Evolutionary conservation across 2,329 filamentous ascomycete genomes (phyloP), one percentile per base, ranked within the genome.

Genomic region (Cladobotryum protrusum): DNA sequence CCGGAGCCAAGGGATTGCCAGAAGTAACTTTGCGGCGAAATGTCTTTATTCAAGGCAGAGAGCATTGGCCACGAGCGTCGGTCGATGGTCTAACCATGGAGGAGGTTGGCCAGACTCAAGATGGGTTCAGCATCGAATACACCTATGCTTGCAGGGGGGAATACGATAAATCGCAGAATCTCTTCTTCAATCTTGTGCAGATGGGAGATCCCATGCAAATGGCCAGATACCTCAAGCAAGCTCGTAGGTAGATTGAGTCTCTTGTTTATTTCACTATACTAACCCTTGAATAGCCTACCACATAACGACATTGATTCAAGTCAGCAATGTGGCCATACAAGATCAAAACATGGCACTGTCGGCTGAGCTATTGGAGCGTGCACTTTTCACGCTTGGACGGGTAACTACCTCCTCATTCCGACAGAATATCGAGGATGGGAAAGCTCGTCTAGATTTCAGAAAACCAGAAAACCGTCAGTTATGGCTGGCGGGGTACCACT

Each of bases 381-480:
- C 92, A 0, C 77, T 99, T 5, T 97, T 96, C 70, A 87, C 88
- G 0, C 92, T 97, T 63, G 93, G 92, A n/a, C 82, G 92, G 35
- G 87, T 90, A 3, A 83, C 89, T 0, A 84, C 93, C 52, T 92
- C 89, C 8, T 82, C 86, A 0, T 99, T 97, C 65, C 77, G 85
- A 7, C 81, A 81, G 49, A 84, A 85, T 55, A 69, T 99, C 5
- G 79, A 86, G 48, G 79, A 85, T 61, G 93, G 93, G 33, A 83
- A 83, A 57, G 91, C 89, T 5, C 79, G 89, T 14, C 72, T 99
- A 9, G 82, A 92, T 61, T 97, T 96, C 63, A 70, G 77, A 17
- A 77, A 89, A 35, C 85, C 86, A 0, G 91, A 95, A 65, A 97
- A 97, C 65, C 80, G 93, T 40, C 92, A 97, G 66, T 83, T 99